A percentile compares a stretch with the other conserved stretches of the same genome.
Conservation (phyloP, 2,329 filamentous ascomycete genomes). For the Colletotrichum ledebouriae region DNA sequence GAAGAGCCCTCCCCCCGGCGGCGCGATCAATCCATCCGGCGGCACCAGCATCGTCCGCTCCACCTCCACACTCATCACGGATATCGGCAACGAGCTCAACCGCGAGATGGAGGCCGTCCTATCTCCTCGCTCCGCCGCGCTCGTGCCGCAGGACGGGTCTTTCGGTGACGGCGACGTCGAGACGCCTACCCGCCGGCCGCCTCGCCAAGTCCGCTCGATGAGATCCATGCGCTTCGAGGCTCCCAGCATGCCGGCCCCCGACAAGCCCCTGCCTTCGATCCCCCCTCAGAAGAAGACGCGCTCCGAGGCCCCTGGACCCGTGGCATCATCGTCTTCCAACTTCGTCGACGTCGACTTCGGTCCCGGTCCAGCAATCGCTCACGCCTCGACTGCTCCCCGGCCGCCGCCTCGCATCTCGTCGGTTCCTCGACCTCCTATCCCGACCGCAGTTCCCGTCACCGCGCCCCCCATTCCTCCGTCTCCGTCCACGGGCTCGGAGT, state of each 20-base stretch:
- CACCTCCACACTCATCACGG: slow-evolving; percentile 33
- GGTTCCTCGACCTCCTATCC: background rate
- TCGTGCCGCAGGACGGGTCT: background rate
- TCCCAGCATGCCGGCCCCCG: slow-evolving; percentile 26
- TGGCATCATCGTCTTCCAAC: background rate
- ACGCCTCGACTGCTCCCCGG: background rate
- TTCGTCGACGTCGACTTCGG: slow-evolving; percentile 15
- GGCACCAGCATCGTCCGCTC: slow-evolving; percentile 9
- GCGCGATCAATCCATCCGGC: background rate
- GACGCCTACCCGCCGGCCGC: slow-evolving; percentile 30
- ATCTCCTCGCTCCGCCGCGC: slow-evolving; percentile 18
- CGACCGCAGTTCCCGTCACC: background rate
- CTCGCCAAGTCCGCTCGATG: slow-evolving; percentile 23
- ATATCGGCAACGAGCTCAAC: slow-evolving; percentile 33
- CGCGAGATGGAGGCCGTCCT: slow-evolving; percentile 34
- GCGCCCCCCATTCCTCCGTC: background rate
- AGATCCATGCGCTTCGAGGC: slow-evolving; percentile 20
- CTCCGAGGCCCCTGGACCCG: background rate
- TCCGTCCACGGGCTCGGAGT: slow-evolving; percentile 8
- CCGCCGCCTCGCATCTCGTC: slow-evolving; percentile 14
- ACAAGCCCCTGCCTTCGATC: slow-evolving; percentile 34
- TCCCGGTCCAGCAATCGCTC: slow-evolving; percentile 8
- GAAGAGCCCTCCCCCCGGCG: slow-evolving; percentile 29
- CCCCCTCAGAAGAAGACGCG: slow-evolving; percentile 5
- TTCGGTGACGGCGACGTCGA: slow-evolving; percentile 11